Base-by-base conservation (phyloP, 768 basidiomycete genomes). In the Termitomyces sp. region DNA sequence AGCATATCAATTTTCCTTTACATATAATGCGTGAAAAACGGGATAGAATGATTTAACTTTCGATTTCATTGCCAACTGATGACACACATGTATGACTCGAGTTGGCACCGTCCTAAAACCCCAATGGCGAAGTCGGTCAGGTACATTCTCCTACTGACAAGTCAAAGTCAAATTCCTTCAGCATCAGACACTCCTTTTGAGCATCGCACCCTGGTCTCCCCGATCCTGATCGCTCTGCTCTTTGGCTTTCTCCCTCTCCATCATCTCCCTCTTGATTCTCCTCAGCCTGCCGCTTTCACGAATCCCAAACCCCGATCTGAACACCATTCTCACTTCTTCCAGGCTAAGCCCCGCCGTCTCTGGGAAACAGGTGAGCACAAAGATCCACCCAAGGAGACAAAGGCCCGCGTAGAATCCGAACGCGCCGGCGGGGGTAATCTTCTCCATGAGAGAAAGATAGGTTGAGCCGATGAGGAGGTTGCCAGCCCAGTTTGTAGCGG, bases 391-490 rank as follows among this genome's bases (percentile, higher is more conserved):
- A 12, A 87, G 72, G 5, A 86, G 70, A 70, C 88, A 91, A 15
- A 90, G 72, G 2, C 86, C 86, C 0, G 85, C 87, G 64, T 90
- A 92, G 67, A 91, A 83, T 5, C 85, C 87, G 62, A 90, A 90
- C 5, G 88, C 87, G 1, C 88, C 88, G 0, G 86, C 74, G 0
- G 89, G 87, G 1, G 88, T 89, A 63, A 88, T 88, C 34, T 74
- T 72, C 22, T 80, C 75, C 85, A 92, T 90, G 50, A 93, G 79
- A 8, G 85, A 87, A 49, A 91, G 83, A 71, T 90, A 93, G 8
- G 92, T 93, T 18, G 87, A 81, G 6, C 83, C 82, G 65, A 92
- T 89, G 63, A 92, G 76, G 31, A 92, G 75, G 69, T 92, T 93
- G 12, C 79, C 79, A 31, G 79, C 79, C 90, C 90, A 92, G 71